phyloP scores from a whole-genome alignment of 495 filamentous ascomycete species.

The Echria macrotheca region DNA sequence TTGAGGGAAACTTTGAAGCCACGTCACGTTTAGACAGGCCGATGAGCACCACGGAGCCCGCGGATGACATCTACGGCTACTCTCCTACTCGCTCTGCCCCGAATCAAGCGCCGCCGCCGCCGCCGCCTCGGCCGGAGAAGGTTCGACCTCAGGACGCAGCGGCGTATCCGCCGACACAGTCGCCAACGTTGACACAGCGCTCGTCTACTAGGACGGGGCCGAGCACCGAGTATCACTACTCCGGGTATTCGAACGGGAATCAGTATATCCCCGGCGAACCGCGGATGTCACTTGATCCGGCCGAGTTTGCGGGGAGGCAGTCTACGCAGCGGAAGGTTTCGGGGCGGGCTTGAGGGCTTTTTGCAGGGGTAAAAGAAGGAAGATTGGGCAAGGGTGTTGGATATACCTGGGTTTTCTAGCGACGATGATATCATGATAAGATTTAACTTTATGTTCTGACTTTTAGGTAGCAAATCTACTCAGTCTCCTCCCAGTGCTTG shows the following conservation, averaged over 20 bases:
- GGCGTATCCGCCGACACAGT: too few relatives aligned
- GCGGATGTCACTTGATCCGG: constrained; percentile 1
- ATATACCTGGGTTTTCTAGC: too few relatives aligned
- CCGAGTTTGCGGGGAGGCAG: constrained; percentile 14
- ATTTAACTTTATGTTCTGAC: too few relatives aligned
- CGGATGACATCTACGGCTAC: constrained; percentile 14
- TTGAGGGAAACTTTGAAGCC: too few relatives aligned
- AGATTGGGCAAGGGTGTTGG: too few relatives aligned
- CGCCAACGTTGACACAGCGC: constrained; percentile 2
- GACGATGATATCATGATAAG: too few relatives aligned
- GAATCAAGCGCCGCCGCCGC: constrained; percentile 18
- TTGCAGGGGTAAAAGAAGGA: not conserved
- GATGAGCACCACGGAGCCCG: constrained; percentile 1
- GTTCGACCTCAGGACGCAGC: constrained; percentile 19
- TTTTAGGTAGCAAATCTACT: too few relatives aligned
- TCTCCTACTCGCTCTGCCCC: too few relatives aligned
- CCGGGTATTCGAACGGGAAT: constrained; percentile 13
- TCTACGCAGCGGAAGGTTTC: constrained; percentile 12
- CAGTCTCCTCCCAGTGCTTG: too few relatives aligned
- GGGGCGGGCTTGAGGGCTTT: not conserved
- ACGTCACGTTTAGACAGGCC: too few relatives aligned
- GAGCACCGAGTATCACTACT: constrained; percentile 15
- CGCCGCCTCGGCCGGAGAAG: constrained; percentile 28
- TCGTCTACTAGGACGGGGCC: not conserved
- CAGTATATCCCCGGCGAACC: constrained; percentile 11